Evolutionary conservation across 78 protist species (phyloP).

Genomic region (Monosiga brevicollis): DNA sequence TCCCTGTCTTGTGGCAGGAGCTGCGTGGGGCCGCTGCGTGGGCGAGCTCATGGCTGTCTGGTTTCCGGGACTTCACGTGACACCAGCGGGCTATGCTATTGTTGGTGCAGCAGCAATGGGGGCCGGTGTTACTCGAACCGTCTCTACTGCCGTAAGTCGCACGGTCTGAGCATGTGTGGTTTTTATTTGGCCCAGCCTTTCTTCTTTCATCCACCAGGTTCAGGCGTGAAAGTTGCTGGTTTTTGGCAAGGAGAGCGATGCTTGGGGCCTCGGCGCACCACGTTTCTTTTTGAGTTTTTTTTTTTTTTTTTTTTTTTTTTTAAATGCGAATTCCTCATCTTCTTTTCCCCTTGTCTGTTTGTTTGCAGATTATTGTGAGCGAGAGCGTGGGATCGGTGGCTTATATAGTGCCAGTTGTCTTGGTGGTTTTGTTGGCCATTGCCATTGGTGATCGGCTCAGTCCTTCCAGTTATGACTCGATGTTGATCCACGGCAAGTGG

Average conservation of each 20-base stretch:
- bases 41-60: conserved; percentile 2
- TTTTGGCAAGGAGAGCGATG: no score
- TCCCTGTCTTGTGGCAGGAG: conserved; percentile 2
- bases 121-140: conserved; percentile 23
- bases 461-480: neutral
- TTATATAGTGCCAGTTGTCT: neutral
- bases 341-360: no score
- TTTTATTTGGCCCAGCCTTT: no score
- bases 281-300: no score
- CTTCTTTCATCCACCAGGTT: no score
- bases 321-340: no score
- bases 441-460: neutral
- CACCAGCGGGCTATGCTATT: conserved; percentile 14
- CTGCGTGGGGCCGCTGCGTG: neutral
- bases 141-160: conserved; percentile 7
- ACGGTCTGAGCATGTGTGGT: no score
- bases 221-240: no score
- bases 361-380: neutral
- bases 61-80: neutral
- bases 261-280: no score
- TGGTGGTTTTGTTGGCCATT: neutral
- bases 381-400: neutral
- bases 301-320: no score
- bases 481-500: neutral
- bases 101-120: conserved; percentile 23